phyloP scores from a whole-genome alignment of 176 grass and related monocot genomes.

The Guadua angustifolia region DNA sequence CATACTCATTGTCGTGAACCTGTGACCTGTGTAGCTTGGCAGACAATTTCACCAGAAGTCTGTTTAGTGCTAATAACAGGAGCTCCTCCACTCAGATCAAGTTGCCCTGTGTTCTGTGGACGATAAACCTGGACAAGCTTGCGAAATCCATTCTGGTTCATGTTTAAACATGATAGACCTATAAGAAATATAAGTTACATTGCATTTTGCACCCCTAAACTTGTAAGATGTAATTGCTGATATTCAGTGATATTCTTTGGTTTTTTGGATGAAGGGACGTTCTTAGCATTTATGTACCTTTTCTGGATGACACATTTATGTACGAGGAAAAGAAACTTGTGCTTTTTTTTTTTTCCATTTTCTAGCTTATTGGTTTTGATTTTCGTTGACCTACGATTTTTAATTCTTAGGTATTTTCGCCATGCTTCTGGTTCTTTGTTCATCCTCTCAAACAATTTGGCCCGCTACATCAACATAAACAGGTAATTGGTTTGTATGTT shows the following conservation, averaged over 20 bases:
- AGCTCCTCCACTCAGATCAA: neutral
- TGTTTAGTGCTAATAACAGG: neutral
- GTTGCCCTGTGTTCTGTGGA: neutral
- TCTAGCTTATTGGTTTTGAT: neutral
- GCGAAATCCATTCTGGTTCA: neutral
- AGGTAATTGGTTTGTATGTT: conserved; percentile 52
- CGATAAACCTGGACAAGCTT: neutral
- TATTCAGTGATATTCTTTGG: conserved; percentile 8
- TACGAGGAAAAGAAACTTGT: neutral
- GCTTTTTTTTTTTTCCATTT: neutral
- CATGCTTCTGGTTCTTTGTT: conserved; percentile 90
- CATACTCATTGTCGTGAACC: neutral
- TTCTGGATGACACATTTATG: neutral
- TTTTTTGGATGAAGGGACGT: conserved; percentile 2
- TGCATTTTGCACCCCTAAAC: neutral
- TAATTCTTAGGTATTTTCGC: conserved; percentile 82
- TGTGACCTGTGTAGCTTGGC: neutral
- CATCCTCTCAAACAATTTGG: conserved; percentile 93
- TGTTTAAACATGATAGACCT: neutral
- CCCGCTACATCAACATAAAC: conserved; percentile 90
- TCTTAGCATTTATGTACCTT: neutral
- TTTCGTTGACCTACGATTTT: conserved; percentile 11
- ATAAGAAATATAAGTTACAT: neutral
- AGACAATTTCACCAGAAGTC: neutral
- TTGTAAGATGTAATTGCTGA: neutral